Base-by-base conservation (phyloP, 2,329 filamentous ascomycete genomes). In the Rutstroemia sp. region DNA sequence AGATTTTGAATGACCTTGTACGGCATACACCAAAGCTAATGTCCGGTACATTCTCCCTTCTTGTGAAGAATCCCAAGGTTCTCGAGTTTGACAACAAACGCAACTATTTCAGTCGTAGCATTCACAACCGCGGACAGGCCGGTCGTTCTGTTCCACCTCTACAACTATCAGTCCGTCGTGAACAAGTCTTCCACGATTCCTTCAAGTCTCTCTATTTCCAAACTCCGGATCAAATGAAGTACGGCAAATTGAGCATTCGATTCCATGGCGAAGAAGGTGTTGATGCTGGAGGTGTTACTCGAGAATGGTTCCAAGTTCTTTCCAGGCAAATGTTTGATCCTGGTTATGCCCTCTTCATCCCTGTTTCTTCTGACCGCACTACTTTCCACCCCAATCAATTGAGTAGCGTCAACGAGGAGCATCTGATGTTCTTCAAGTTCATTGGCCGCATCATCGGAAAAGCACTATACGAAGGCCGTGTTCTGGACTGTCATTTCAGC, bases 121-220 rank as follows among this genome's bases (percentile, higher is more conserved):
- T 99, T 10, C 94, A 99, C 71, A 82, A 82, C 47, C 83, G 88
- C 51, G 80, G 80, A 53, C 81, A 82, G 54, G 85, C 90, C 66
- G 80, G 79, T 58, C 85, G 91, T 45, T 83, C 83, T 48, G 82
- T 77, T 66, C 87, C 90, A 45, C 72, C 82, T 21, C 77, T 99
- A 52, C 91, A 96, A 71, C 82, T 99, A 48, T 87, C 86, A 58
- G 89, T 99, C 58, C 89, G 95, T 58, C 88, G 94, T 68, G 90
- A 96, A 58, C 88, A 95, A 65, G 92, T 99, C 51, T 99, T 99
- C 85, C 83, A 96, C 63, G 94, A 99, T 72, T 99, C 94, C 0
- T 99, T 95, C 83, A 94, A 92, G 72, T 91, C 89, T n/a, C 80
- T 99, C 46, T 96, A 96, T 74, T 99, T 94, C 84, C 97, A 97